Base-by-base conservation (phyloP, 2,329 filamentous ascomycete species). In the Botrytis galanthina region DNA sequence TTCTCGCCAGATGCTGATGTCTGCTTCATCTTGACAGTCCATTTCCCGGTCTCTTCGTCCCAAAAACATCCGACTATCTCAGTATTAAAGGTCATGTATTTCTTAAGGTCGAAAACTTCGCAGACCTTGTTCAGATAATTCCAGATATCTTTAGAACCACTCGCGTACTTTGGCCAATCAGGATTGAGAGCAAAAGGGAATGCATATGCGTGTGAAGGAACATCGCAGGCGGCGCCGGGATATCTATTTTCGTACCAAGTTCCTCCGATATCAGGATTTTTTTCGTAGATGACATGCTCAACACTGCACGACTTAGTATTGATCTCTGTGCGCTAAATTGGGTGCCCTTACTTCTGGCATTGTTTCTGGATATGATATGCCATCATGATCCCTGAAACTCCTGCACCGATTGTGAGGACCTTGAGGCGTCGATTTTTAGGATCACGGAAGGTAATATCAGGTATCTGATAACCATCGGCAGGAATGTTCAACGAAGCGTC, bases 131-230 rank as follows among this genome's bases (percentile, higher is more conserved):
- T 78, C 0, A 87, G 81, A 74, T 87, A 87, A 9, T 73, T 82
- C 83, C 85, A 82, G 39, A 90, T 88, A 77, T 90, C 88, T 76
- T 88, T 85, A 75, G 90, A 87, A 0, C 85, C 85, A 0, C 88
- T 86, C 74, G 88, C 89, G 70, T 87, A 84, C 48, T 86, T 80
- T 1, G 86, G 85, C 88, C 88, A 90, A 74, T 86, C 83, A 3
- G 86, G 82, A 68, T 89, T 89, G 73, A 88, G 86, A 51, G 87
- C 88, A 77, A 90, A 90, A n/a, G 86, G 88, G 79, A 85, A 89
- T 42, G 77, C 77, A 67, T 79, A 79, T 10, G 74, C 74, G 64
- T 80, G 77, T 42, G 77, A 78, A 29, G 78, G 78, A 26, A 78
- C 66, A 68, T 80, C 78, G 63, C 87, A 89, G 71, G 84, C 83